Base-by-base conservation (phyloP, 345 rosid species). In the Erodium maritimum region DNA sequence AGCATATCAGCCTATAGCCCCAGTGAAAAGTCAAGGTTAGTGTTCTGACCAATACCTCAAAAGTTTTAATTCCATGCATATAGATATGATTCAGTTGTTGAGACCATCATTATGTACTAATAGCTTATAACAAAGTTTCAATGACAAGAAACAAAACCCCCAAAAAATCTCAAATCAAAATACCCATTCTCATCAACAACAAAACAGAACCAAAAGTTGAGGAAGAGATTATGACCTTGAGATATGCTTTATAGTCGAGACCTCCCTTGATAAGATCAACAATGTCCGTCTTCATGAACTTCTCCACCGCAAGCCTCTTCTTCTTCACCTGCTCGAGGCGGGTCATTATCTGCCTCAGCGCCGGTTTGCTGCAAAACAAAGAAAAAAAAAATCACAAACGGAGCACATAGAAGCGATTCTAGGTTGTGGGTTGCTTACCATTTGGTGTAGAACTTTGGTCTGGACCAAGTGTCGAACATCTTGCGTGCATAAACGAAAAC, bases 241-340 rank as follows among this genome's bases (percentile, higher is more conserved):
- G 79, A 61, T 78, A 85, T 5, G 99, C 99, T 70, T 82, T 83
- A 66, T 73, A 65, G 67, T 85, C 86, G 62, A 75, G 78, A 58
- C 63, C 79, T 33, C 57, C 79, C 62, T 56, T 73, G 65, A 94
- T 86, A 63, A 94, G 99, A 55, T 87, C 95, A 19, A 78, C 91
- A 51, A 90, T 66, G 75, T 90, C 99, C n/a, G 77, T 85, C 79
- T 73, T 87, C 76, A 85, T 57, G 65, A 65, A 85, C 70, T 77
- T 83, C 59, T 73, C 70, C 56, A 85, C 76, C 11, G 88, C 73
- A 54, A 51, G 65, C 73, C 81, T 90, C 85, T 78, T 94, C 80
- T 75, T 94, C 82, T 65, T 82, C 55, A 84, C 75, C 23, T 75
- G 42, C 24, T 85, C 99, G 1, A 94, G 61, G 51, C 96, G 71